Percentiles rank a stretch among this genome's conserved stretches.
Evolutionary conservation across 2,329 filamentous ascomycete genomes (phyloP).

Genomic region (Fusarium sp.): DNA sequence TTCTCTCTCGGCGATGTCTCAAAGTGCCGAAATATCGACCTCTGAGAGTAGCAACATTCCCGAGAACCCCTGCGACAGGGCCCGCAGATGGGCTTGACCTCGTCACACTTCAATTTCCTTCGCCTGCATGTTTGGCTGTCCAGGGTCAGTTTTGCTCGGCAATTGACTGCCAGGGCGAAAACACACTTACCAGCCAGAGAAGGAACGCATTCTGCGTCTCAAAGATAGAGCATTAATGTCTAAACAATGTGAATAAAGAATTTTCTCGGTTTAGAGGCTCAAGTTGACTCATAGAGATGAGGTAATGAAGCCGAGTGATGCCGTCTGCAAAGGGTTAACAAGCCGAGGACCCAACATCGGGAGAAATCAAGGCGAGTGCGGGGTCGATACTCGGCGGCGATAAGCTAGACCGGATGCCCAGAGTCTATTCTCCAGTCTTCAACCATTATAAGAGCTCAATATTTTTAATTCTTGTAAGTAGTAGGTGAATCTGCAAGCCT

Average conservation of each 20-base stretch:
- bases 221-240: neutral
- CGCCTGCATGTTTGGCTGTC: slow-evolving; percentile 37
- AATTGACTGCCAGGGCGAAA: neutral
- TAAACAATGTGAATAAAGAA: neutral
- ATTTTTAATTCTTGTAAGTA: neutral
- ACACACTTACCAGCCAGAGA: slow-evolving; percentile 35
- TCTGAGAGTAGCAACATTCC: slow-evolving; percentile 26
- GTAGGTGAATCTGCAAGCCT: neutral
- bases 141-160: neutral
- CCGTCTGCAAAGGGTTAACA: neutral
- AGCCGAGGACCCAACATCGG: neutral
- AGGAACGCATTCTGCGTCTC: slow-evolving; percentile 35
- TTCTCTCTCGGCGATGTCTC: slow-evolving; percentile 1
- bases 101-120: slow-evolving; percentile 45
- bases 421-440: neutral
- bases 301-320: neutral
- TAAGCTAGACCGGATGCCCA: neutral
- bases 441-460: neutral
- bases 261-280: neutral
- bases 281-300: neutral
- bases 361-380: slow-evolving; percentile 36
- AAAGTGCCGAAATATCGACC: slow-evolving; percentile 33
- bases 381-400: slow-evolving; percentile 2
- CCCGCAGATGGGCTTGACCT: slow-evolving; percentile 37
- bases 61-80: slow-evolving; percentile 33